Base-by-base conservation (phyloP, 2,329 filamentous ascomycete species). In the Aureobasidium sp. region DNA sequence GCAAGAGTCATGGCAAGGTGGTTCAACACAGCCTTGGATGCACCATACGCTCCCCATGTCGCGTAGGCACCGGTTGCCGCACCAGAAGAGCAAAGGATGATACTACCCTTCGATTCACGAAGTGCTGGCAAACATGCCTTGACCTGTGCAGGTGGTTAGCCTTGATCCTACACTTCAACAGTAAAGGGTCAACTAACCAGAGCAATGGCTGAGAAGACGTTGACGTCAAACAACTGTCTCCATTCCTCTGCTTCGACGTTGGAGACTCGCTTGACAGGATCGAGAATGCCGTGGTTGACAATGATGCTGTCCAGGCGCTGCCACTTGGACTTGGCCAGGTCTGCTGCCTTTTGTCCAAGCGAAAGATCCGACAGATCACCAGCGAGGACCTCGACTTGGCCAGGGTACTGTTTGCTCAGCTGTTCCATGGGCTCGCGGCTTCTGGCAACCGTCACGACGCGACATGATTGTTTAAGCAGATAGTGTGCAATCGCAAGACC, bases 211-310 rank as follows among this genome's bases (percentile, higher is more conserved):
- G 90, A 93, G 72, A 97, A 91, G 68, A 97, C 85, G 72, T 97
- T 97, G 65, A 91, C 79, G 68, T 96, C 87, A 74, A 91, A 97
- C 9, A 83, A 79, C 1, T 77, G 75, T 69, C 85, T 87, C 90
- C 92, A 97, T 64, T 89, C 87, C 41, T 88, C 85, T 0, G 85
- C 71, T n/a, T 84, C 82, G 17, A 82, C 80, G 61, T 93, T 83
- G 3, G 78, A 84, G 48, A 97, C 77, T 63, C 83, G 84, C 56
- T 84, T 84, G 46, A 95, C 86, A 1, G 91, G 89, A n/a, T 85
- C 82, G 48, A 99, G 76, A 0, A 86, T 80, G 23, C 91, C 92
- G 72, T 99, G 94, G 74, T 97, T 97, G 65, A 97, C 78, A 13
- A 99, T 84, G 48, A 99, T 73, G 1, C 87, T 88, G 71, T 99